Evolutionary conservation across 768 basidiomycete species (phyloP).

Genomic region (Phylloporus sp.): DNA sequence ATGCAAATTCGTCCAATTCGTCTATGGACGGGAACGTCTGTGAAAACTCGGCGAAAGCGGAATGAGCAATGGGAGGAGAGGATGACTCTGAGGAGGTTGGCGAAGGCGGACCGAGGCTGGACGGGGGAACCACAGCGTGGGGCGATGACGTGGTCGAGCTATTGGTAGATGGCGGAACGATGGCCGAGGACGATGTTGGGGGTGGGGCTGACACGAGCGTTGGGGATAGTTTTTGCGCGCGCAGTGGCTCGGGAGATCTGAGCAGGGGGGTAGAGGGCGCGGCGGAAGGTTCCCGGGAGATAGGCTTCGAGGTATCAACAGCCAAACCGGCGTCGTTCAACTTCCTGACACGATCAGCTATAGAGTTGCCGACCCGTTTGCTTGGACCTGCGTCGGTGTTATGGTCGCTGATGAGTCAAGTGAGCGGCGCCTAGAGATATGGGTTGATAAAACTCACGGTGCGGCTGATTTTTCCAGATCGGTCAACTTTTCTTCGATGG

Average conservation of each 20-base stretch:
- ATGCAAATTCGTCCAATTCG: slow-evolving; percentile 57
- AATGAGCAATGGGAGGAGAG: slow-evolving; percentile 43
- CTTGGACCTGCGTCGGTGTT: slow-evolving; percentile 32
- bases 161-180: slow-evolving; percentile 21
- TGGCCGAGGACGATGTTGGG: slow-evolving; percentile 11
- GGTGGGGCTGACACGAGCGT: slow-evolving; percentile 29
- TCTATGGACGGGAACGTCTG: slow-evolving; percentile 74
- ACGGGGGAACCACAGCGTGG: slow-evolving; percentile 66
- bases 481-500: slow-evolving; percentile 42
- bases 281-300: slow-evolving; percentile 48
- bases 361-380: slow-evolving; percentile 54
- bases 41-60: slow-evolving; percentile 52
- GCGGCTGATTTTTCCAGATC: slow-evolving; percentile 39
- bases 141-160: slow-evolving; percentile 40
- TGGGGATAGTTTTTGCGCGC: slow-evolving; percentile 39
- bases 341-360: slow-evolving; percentile 77
- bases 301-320: slow-evolving; percentile 51
- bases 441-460: slow-evolving; percentile 22
- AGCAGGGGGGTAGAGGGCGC: slow-evolving; percentile 31
- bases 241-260: slow-evolving; percentile 28
- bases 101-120: slow-evolving; percentile 71
- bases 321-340: slow-evolving; percentile 69
- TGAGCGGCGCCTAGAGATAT: slow-evolving; percentile 10
- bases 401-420: slow-evolving; percentile 10
- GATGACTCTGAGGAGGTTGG: slow-evolving; percentile 67